Base-by-base conservation (phyloP, 2,329 filamentous ascomycete species). In the Colletotrichum gloeosporioides region DNA sequence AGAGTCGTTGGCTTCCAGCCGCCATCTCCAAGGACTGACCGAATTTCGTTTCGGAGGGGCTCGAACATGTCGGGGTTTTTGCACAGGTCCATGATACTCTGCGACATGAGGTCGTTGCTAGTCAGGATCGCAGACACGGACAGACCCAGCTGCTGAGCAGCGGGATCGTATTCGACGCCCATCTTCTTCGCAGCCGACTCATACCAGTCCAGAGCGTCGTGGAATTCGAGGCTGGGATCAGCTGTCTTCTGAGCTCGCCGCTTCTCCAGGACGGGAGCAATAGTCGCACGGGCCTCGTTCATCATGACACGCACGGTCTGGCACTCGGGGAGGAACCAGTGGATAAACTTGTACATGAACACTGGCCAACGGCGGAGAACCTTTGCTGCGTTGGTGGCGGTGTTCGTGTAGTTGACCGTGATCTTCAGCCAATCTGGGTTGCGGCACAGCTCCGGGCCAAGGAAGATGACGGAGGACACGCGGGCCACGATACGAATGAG, bases 131-230 rank as follows among this genome's bases (percentile, higher is more conserved):
- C 79, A 3, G 71, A 80, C 4, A 81, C 64, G 12, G 78, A 76
- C 4, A 82, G 75, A 0, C 75, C 71, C 10, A 82, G 69, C 55
- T 82, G 80, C 34, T 75, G 64, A 13, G 69, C 44, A 0, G 68
- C 62, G 2, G 72, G 49, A 8, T 75, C 72, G 22, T 75, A 75
- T 15, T 29, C 27, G 2, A 62, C 68, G 13, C 62, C 68, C 72
- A 74, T 71, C 13, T 59, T 71, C 22, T 71, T 32, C 3, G 72
- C 61, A 1, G 61, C 67, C 15, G 44, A 29, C 53, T 75, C 72
- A 10, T 71, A 77, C 80, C 80, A 82, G 25, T 80, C 77, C 13
- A 82, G 71, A 2, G 77, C 59, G 44, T 82, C 80, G 22, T 80
- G 65, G 70, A 61, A 75, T 12, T 71, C 68, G 9, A 71, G 61